Conservation (phyloP, 139 green algal genomes). For the Coelastrella sp. region DNA sequence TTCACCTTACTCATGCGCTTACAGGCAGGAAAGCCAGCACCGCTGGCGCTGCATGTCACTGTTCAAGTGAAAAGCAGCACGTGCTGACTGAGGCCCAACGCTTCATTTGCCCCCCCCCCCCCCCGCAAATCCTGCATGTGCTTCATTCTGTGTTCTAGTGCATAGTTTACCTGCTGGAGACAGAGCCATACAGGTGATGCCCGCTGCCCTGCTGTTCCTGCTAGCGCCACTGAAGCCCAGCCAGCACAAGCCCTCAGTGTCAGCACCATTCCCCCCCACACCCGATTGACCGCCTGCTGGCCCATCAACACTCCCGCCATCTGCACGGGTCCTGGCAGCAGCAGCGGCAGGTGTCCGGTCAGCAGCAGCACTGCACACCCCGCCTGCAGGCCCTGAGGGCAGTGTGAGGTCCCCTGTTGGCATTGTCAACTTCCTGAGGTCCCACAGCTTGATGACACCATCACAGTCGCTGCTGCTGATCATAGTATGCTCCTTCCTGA, state of each 20-base stretch:
- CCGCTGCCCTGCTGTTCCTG: constrained; percentile 53
- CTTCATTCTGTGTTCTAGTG: not conserved
- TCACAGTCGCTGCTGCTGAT: constrained; percentile 70
- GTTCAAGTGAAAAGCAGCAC: not conserved
- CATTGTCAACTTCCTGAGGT: constrained; percentile 59
- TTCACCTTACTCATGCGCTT: not conserved
- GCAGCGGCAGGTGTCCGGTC: not conserved
- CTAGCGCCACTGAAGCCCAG: constrained; percentile 32
- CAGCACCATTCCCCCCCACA: not conserved
- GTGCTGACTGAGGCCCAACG: not conserved
- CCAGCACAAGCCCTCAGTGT: not conserved
- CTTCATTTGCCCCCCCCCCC: not conserved
- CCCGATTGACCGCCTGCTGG: not conserved
- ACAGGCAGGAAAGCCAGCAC: not conserved
- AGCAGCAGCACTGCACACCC: not conserved
- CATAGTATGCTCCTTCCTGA: constrained; percentile 64
- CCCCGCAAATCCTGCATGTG: not conserved
- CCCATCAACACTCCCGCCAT: not conserved
- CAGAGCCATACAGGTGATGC: constrained; percentile 66
- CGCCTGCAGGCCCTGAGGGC: not conserved
- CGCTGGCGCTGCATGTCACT: not conserved
- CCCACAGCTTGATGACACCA: constrained; percentile 80
- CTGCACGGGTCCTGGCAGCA: not conserved
- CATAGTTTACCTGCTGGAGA: constrained; percentile 13
- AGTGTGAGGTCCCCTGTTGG: constrained; percentile 26